Base-by-base conservation (phyloP, 2,329 filamentous ascomycete species). In the Colletotrichum sojae region DNA sequence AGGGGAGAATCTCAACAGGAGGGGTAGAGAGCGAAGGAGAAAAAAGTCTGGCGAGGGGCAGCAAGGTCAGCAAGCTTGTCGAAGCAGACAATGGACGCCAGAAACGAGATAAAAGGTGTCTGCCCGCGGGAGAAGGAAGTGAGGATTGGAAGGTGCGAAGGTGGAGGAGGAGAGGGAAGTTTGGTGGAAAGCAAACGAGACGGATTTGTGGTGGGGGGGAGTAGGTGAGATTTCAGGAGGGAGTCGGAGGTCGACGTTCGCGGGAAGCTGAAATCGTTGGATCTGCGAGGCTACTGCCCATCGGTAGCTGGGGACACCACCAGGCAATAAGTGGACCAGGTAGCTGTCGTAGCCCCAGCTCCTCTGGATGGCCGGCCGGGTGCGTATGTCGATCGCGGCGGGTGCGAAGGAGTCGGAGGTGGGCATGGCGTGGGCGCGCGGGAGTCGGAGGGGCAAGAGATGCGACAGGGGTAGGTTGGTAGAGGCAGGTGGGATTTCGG, bases 251-350 rank as follows among this genome's bases (percentile, higher is more conserved):
- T 66, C 59, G 65, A 71, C 59, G 65, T 69, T 71, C 65, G 67
- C 67, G 64, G 31, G 64, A 68, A 72, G 70, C 70, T 72, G 70
- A 55, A 71, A 61, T 72, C 68, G 70, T 72, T 72, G 70, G 70
- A 72, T 72, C 69, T 69, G 71, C 69, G 69, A 72, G 70, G 66
- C 70, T 72, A 65, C 55, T 63, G 70, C 59, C 63, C 70, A 63
- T 63, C 70, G 63, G 70, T 39, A 72, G 68, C 63, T 67, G 69
- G 63, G 70, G 73, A 68, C 67, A 69, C 59, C 72, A 71, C 72
- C 73, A 74, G 71, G 73, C 72, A 65, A 71, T 68, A 69, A 73
- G 75, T 73, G 75, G 71, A 59, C 12, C 65, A 49, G 56, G 46
- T 48, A 63, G 64, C 46, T 70, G 67, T 63, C 67, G 63, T 68